phyloP scores from a whole-genome alignment of 495 filamentous ascomycete species.

The Penicillium bovifimosum region DNA sequence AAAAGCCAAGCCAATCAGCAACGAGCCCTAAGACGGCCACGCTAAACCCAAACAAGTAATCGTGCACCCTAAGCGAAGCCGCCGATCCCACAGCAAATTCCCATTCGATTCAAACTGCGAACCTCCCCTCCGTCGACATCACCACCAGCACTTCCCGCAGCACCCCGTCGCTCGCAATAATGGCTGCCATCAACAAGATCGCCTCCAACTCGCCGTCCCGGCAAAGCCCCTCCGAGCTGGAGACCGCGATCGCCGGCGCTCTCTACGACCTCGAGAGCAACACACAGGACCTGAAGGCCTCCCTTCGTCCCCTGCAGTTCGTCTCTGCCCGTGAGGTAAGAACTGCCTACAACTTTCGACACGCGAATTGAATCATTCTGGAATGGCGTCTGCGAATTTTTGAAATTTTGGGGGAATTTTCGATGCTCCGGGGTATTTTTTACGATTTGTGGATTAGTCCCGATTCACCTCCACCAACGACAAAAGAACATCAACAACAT shows the following conservation, averaged over 20 bases:
- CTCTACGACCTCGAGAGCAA: constrained; percentile 97
- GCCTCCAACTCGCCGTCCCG: constrained; percentile 91
- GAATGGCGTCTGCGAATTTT: constrained; percentile 16
- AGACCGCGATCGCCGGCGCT: constrained; percentile 88
- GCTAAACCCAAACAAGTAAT: constrained; percentile 24
- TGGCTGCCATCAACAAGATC: constrained; percentile 92
- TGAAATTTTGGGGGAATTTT: constrained; percentile 11
- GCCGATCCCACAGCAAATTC: constrained; percentile 42
- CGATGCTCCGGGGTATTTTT: constrained; percentile 5
- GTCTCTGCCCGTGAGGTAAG: constrained; percentile 96
- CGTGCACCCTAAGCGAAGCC: constrained; percentile 40
- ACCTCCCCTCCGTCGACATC: constrained; percentile 31
- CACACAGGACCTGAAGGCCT: constrained; percentile 89
- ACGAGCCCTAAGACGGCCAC: constrained; percentile 7
- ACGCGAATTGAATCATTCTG: constrained; percentile 10
- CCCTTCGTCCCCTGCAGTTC: constrained; percentile 94
- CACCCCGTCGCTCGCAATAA: constrained; percentile 44
- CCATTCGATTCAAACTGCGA: constrained; percentile 29
- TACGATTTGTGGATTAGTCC: constrained; percentile 4
- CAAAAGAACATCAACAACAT: constrained; percentile 4
- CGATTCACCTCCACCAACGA: not conserved
- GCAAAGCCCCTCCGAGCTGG: constrained; percentile 88
- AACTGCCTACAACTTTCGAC: constrained; percentile 23
- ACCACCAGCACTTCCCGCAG: constrained; percentile 38
- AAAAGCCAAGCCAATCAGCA: not conserved